Evolutionary conservation across 1,284 basidiomycete genomes (phyloP).

Genomic region (Fomitopsis betulina): DNA sequence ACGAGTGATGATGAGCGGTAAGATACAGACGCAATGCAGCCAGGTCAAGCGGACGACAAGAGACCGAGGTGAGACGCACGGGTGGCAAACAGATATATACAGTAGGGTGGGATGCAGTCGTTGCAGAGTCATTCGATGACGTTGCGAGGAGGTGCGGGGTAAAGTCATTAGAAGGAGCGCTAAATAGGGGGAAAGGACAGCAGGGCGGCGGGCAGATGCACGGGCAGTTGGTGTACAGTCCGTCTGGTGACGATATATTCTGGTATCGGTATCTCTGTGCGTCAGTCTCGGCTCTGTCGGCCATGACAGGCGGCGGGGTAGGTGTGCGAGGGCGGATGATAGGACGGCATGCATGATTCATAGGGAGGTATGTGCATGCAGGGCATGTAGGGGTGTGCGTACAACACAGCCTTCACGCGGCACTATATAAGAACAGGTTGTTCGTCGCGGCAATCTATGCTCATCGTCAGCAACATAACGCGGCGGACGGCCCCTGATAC

Average conservation of each 20-base stretch:
- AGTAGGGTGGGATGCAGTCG: background rate
- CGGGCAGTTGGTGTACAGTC: constrained; percentile 7
- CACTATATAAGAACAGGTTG: constrained; percentile 87
- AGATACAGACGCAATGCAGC: constrained; percentile 10
- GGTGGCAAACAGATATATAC: constrained; percentile 1
- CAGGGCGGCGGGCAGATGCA: background rate
- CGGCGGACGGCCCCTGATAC: background rate
- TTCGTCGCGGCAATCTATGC: constrained; percentile 88
- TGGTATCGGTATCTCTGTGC: constrained; percentile 18
- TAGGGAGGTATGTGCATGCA: constrained; percentile 2
- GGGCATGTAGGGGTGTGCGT: constrained; percentile 8
- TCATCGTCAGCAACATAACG: constrained; percentile 5
- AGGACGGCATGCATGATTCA: background rate
- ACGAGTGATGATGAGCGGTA: constrained; percentile 10
- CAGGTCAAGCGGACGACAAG: constrained; percentile 4
- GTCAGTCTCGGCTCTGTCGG: constrained; percentile 18
- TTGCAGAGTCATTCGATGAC: background rate
- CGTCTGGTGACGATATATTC: constrained; percentile 7
- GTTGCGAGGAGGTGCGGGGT: background rate
- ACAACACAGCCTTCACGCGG: constrained; percentile 47
- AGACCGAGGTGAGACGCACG: constrained; percentile 5
- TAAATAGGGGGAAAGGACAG: constrained; percentile 3
- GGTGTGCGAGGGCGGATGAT: constrained; percentile 9
- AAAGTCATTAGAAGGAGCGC: constrained; percentile 1
- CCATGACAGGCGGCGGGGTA: constrained; percentile 1